Conservation (phyloP, 768 basidiomycete genomes). For the Hericium rajendrae region DNA sequence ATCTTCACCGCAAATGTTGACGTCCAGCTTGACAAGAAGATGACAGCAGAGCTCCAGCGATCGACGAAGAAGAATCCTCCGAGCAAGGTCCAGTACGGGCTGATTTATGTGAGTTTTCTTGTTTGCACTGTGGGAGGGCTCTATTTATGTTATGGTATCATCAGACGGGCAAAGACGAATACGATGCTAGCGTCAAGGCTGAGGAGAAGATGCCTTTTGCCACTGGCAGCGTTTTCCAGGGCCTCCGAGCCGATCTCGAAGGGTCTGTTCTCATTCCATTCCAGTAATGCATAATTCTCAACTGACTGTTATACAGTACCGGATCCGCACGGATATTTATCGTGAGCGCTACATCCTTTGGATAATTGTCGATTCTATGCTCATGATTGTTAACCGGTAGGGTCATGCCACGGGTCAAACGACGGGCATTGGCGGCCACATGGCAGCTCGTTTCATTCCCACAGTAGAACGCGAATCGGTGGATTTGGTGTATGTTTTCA, state of each 20-base stretch:
- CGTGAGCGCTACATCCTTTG: constrained; percentile 28
- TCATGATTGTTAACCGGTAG: constrained; percentile 25
- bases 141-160: neutral
- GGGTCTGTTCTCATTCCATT: constrained; percentile 38
- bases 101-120: constrained; percentile 63
- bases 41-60: constrained; percentile 65
- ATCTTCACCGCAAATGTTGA: constrained; percentile 60
- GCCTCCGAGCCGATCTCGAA: constrained; percentile 77
- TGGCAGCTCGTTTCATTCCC: constrained; percentile 82
- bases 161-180: constrained; percentile 76
- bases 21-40: constrained; percentile 55
- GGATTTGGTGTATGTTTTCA: constrained; percentile 59
- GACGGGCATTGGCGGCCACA: constrained; percentile 65
- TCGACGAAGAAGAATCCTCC: constrained; percentile 96
- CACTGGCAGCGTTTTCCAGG: constrained; percentile 78
- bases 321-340: constrained; percentile 80
- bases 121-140: neutral
- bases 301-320: constrained; percentile 27
- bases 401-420: constrained; percentile 90
- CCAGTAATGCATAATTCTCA: neutral
- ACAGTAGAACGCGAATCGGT: constrained; percentile 94
- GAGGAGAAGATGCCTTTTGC: constrained; percentile 48
- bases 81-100: constrained; percentile 56
- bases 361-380: neutral
- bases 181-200: constrained; percentile 62